A percentile compares a stretch with the other conserved stretches of the same genome.
phyloP scores from a whole-genome alignment of 495 filamentous ascomycete genomes.

The Penicillium antarcticum region DNA sequence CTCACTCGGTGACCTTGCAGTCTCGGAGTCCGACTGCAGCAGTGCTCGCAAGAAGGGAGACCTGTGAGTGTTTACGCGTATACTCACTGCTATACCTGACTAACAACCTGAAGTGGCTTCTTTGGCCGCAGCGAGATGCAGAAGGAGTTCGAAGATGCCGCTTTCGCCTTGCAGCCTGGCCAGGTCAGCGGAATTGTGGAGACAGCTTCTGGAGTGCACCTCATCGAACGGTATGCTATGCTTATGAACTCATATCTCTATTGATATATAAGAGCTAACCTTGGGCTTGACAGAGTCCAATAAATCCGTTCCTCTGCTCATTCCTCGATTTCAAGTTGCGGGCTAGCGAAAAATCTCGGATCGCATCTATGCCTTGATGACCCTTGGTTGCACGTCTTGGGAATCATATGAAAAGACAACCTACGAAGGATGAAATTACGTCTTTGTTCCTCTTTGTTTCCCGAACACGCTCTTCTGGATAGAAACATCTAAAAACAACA shows the following conservation, averaged over 20 bases:
- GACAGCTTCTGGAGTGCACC: slow-evolving; percentile 90
- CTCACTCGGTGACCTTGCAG: slow-evolving; percentile 74
- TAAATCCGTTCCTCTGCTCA: slow-evolving; percentile 11
- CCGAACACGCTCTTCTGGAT: not conserved
- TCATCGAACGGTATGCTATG: slow-evolving; percentile 80
- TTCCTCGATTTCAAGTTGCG: not conserved
- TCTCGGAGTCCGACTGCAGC: slow-evolving; percentile 89
- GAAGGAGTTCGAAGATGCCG: slow-evolving; percentile 95
- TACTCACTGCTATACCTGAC: not conserved
- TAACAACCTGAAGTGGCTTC: slow-evolving; percentile 61
- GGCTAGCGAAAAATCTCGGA: not conserved
- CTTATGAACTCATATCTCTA: not conserved
- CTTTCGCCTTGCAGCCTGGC: slow-evolving; percentile 79
- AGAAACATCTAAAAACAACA: not conserved
- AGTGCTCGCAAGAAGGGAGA: slow-evolving; percentile 92
- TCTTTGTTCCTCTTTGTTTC: not conserved
- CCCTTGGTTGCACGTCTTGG: not conserved
- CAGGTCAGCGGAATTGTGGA: slow-evolving; percentile 83
- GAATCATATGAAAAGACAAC: slow-evolving; percentile 1
- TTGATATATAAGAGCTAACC: not conserved
- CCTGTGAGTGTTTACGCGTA: slow-evolving; percentile 52
- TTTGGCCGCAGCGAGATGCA: slow-evolving; percentile 96
- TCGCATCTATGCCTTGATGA: slow-evolving; percentile 1
- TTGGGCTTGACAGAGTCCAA: slow-evolving; percentile 27
- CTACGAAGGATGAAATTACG: slow-evolving; percentile 2